Evolutionary conservation across 257 asterid genomes (phyloP), one percentile per base, ranked within the genome.

Genomic region (Petunia axillaris): DNA sequence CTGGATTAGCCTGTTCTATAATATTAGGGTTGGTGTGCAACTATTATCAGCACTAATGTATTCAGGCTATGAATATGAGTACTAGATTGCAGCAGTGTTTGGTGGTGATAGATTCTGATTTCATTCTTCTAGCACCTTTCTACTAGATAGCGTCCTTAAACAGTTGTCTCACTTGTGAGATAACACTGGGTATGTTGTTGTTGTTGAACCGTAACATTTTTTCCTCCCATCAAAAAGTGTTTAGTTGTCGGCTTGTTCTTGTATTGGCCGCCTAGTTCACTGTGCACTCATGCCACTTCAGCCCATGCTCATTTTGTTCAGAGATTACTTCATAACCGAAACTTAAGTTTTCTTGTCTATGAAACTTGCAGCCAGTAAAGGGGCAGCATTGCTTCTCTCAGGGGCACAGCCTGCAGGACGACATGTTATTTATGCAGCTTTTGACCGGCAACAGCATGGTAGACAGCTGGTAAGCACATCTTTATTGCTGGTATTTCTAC

Each of bases 391-490:
- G 40, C 81, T 96, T 82, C 87, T 94, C 80, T 84, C 93, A 82
- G 85, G 88, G 84, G 86, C 93, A 73, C 91, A 93, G 81, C 87
- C 92, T 63, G 84, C 85, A 60, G 97, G 92, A 65, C 88, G 95
- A 82, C 93, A 89, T 85, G 94, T 96, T 64, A 90, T 89, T 80
- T 76, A 88, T 87, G 92, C 98, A 81, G 98, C 99, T 80, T 92
- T 94, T 92, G 97, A 87, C 79, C 90, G 82, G 37, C 99, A 94
- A 81, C 96, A 87, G 16, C 97, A 85, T 85, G 92, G 94, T 76
- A 91, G 87, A 87, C 98, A 90, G 89, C 89, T 92, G 94, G 99
- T 94, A 84, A 91, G 89, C 75, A 64, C 53, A 83, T 76, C 81
- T 73, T 40, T 62, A 35, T 68, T 52, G 15, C 25, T 59, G 52